Evolutionary conservation across 108 stramenopile genomes (phyloP), one percentile per base, ranked within the genome.

Genomic region (Stephanodiscus triporus): DNA sequence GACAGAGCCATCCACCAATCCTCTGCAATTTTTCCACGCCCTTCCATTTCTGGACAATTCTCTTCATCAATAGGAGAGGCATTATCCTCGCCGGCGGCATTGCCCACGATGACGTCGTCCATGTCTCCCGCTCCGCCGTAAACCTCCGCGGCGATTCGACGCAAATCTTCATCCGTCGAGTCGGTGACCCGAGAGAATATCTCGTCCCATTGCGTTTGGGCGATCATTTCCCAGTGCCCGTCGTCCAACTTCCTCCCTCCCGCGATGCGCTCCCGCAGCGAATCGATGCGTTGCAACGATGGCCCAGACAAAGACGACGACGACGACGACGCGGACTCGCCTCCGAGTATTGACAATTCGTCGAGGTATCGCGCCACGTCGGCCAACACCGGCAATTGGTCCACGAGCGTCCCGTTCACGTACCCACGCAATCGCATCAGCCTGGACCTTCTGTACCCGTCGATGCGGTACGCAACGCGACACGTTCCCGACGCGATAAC

Each of bases 331-430:
- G 30, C 40, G 11, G 74, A 73, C 60, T 76, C 63, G 42, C 77
- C 81, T 7, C 89, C 85, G 51, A 89, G 59, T 43, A 95, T 73
- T 2, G 83, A 81, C 27, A 95, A 74, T 74, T 96, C 95, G 69
- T 96, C 93, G 70, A 96, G 82, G 81, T 85, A 91, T 27, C 90
- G 56, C 27, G 87, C 88, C 9, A 95, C 85, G 34, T 89, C 88
- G 14, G 82, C 87, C 36, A 96, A 83, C 11, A 95, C 80, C 9
- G 95, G 95, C 4, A 96, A 57, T 73, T 96, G 95, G 40, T 96
- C 95, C 10, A 93, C 48, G 10, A 95, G 57, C 1, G 85, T 43
- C 45, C 89, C 85, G 45, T 88, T 81, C 19, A 96, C 36, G 72
- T 87, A 96, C 68, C 75, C 85, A 0, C 92, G 85, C n/a, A 87